Percentiles rank a stretch among this genome's conserved stretches.
Conservation (phyloP, 2,329 filamentous ascomycete genomes). For the Diplocarpon mali region DNA sequence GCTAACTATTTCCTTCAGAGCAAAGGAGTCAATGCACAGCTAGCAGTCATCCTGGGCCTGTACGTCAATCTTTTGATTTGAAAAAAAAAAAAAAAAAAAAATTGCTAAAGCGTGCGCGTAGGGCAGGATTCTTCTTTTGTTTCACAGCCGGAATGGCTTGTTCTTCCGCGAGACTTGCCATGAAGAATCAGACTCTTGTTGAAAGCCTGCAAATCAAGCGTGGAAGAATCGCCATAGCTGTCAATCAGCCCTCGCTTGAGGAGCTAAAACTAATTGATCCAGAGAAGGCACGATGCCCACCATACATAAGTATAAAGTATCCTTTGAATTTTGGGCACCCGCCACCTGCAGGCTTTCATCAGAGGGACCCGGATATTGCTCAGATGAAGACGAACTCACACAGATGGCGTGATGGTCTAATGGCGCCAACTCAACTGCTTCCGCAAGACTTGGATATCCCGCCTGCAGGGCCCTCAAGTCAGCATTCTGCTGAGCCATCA, state of each 20-base stretch:
- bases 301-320: constrained; percentile 45
- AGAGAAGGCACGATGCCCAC: constrained; percentile 32
- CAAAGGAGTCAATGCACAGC: constrained; percentile 41
- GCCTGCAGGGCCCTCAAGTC: not conserved
- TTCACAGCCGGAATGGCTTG: constrained; percentile 69
- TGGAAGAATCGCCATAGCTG: constrained; percentile 61
- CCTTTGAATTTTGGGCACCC: constrained; percentile 32
- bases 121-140: constrained; percentile 61
- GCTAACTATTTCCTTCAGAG: constrained; percentile 8
- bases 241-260: constrained; percentile 43
- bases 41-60: constrained; percentile 56
- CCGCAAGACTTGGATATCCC: not conserved
- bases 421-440: not conserved
- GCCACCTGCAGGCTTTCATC: not conserved
- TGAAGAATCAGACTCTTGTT: constrained; percentile 72
- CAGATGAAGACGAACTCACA: constrained; percentile 1
- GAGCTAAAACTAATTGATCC: constrained; percentile 12
- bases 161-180: constrained; percentile 58
- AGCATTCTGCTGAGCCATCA: too few species aligned
- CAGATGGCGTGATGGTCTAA: constrained; percentile 1
- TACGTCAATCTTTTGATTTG: constrained; percentile 26
- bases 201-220: constrained; percentile 57
- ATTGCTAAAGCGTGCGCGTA: constrained; percentile 8
- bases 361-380: not conserved
- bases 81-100: constrained; percentile 11